Base-by-base conservation (phyloP, 345 rosid species). In the Gossypium herbaceum region DNA sequence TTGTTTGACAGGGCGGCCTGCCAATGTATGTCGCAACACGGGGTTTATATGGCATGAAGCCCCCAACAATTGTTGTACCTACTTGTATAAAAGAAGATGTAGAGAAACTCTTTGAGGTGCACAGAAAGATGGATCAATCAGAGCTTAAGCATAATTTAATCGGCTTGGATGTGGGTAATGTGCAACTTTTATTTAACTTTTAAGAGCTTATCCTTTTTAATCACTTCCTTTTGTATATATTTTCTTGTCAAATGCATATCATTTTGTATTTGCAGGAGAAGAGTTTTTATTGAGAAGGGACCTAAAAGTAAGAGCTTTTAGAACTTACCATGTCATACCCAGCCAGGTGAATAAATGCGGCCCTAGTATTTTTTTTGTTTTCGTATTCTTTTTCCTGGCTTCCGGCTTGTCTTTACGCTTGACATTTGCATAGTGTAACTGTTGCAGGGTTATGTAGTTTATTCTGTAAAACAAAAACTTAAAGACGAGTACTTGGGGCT, bases 1-100 rank as follows among this genome's bases (percentile, higher is more conserved):
- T 69, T 47, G 45, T 12, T 43, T 63, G 43, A 16, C 7, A 94
- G 97, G 98, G 99, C 81, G 99, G 98, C 74, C 74, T 93, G 68
- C 94, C 98, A 71, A 90, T 95, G 97, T 95, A 93, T 84, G 97
- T 93, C 70, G 97, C 97, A 5, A 91, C 97, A 29, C 91, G 94
- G 76, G 97, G 94, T 55, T 82, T 94, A 43, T 88, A 88, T 73
- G 80, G 86, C 5, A 84, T 94, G 94, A 94, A 91, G 76, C 97
- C 98, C 55, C 97, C 95, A 12, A 94, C 97, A 15, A 89, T 94
- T 34, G 67, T 92, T 71, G 94, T 94, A 1, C 97, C 97, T 20
- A 79, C 79, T 13, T 78, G 80, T 50, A 80, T 91, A 71, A 91
- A 89, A 83, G 89, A 89, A 68, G 81, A 84, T 51, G 97, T 95